Base-by-base conservation (phyloP, 2,329 filamentous ascomycete genomes). In the Hypomyces perniciosus region DNA sequence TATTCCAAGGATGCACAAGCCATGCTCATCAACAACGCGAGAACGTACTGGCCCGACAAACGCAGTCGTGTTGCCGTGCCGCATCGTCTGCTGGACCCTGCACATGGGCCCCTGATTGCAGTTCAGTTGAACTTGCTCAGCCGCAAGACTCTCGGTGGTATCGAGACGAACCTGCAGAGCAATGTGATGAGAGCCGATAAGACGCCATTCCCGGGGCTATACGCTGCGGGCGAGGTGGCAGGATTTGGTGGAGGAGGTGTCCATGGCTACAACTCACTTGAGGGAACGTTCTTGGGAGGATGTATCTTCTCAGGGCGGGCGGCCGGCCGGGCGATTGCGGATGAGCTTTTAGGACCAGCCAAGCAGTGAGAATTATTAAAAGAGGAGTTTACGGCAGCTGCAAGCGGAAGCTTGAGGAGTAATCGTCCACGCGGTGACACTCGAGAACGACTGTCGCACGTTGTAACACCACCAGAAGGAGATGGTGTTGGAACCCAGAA, bases 201-300 rank as follows among this genome's bases (percentile, higher is more conserved):
- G 8, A 64, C 59, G 6, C 55, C 62, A 0, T 82, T 83, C 58
- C 69, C 74, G 0, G 79, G 79, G 0, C 58, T 84, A 10, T 84
- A 82, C 50, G 79, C 80, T 1, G 80, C 80, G 0, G 80, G 80
- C 5, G 80, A 84, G 60, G 78, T 69, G 1, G 79, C 80, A 0
- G 80, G 80, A 0, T 84, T 84, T 51, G 80, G 80, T 0, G 80
- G 81, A 2, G 80, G 80, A 2, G 80, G 81, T 12, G 77, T 83
- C 1, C 81, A 84, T 56, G 81, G 80, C 0, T 83, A 84, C 57
- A 81, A 71, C 57, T 77, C 80, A 1, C 73, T 84, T 34, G 80
- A 84, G 62, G 80, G 81, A 1, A 83, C 80, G 0, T 84, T 84
- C 59, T 57, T 84, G 4, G 80, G 80, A 10, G 80, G 80, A 1